A percentile compares a stretch with the other conserved stretches of the same genome.
These are phyloP conservation scores for Alternaria conjuncta DNA, from an alignment of 2,329 filamentous ascomycete species.

Conservation along the genomic window DNA sequence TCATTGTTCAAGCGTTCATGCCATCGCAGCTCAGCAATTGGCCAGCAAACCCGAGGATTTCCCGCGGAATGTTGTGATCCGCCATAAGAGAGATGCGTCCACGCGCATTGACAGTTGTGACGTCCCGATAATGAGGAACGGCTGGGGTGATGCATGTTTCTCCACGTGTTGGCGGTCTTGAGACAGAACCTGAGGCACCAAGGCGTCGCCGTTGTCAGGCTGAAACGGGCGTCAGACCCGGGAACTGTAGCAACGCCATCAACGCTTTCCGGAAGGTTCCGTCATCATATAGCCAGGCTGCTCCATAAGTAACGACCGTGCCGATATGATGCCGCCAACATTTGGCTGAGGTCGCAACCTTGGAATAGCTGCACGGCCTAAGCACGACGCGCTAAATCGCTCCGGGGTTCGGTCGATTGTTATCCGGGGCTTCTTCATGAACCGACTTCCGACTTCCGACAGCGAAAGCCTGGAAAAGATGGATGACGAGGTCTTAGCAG, in stretches of 20 bases:
- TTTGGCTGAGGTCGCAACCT: neutral
- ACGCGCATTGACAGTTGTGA: conserved; percentile 8
- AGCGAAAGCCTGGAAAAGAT: neutral
- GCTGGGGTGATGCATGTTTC: neutral
- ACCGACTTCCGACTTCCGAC: neutral
- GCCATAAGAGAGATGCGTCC: neutral
- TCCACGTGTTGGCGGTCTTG: conserved; percentile 9
- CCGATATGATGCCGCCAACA: neutral
- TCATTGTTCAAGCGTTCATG: conserved; percentile 6
- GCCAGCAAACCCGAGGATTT: neutral
- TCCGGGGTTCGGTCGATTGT: neutral
- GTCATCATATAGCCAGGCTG: neutral
- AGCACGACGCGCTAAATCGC: neutral
- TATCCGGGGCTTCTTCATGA: neutral
- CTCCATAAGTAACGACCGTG: neutral
- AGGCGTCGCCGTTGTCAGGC: conserved; percentile 11
- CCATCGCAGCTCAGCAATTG: neutral
- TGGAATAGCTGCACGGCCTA: neutral
- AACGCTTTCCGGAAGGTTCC: neutral
- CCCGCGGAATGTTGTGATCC: conserved; percentile 8
- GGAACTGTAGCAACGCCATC: neutral
- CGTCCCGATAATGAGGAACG: neutral
- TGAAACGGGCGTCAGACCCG: conserved; percentile 15
- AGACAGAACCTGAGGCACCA: conserved; percentile 23
- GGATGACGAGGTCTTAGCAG: neutral